Percentiles rank a stretch among this genome's conserved stretches.
These are phyloP conservation scores for Chaetomium tenue DNA, from an alignment of 495 filamentous ascomycete species.

Conservation along the genomic window DNA sequence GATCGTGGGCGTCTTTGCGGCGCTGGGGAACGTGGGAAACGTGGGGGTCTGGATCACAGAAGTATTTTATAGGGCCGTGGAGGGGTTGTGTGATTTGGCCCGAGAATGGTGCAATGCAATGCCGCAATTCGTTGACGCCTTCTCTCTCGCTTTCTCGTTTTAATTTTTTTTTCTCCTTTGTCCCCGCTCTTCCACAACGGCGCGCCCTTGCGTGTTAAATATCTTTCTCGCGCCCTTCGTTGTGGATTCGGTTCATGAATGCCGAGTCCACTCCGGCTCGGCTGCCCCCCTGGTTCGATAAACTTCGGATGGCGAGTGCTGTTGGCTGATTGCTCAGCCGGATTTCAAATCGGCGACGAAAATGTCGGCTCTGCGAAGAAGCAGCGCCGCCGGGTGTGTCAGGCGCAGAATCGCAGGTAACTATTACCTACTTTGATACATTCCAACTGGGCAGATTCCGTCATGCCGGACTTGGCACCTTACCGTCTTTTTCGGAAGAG, in stretches of 20 bases:
- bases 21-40: slow-evolving; percentile 1
- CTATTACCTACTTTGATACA: neutral
- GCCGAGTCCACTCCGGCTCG: neutral
- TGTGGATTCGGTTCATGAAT: slow-evolving; percentile 12
- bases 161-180: slow-evolving; percentile 8
- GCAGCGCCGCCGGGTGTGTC: neutral
- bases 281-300: slow-evolving; percentile 6
- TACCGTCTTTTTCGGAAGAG: slow-evolving; percentile 12
- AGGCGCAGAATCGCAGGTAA: slow-evolving; percentile 1
- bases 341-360: slow-evolving; percentile 18
- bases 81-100: slow-evolving; percentile 8
- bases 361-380: neutral
- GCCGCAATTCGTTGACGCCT: neutral
- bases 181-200: slow-evolving; percentile 8
- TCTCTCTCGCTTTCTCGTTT: neutral
- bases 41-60: slow-evolving; percentile 5
- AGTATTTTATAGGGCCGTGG: neutral
- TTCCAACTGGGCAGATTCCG: slow-evolving; percentile 11
- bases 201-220: slow-evolving; percentile 14
- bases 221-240: neutral
- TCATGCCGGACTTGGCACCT: neutral
- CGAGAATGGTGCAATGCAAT: slow-evolving; percentile 7
- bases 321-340: slow-evolving; percentile 19
- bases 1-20: neutral
- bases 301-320: slow-evolving; percentile 2